Percentiles rank a stretch among this genome's conserved stretches.
Conservation (phyloP, 495 filamentous ascomycete genomes). For the Podospora sp. region DNA sequence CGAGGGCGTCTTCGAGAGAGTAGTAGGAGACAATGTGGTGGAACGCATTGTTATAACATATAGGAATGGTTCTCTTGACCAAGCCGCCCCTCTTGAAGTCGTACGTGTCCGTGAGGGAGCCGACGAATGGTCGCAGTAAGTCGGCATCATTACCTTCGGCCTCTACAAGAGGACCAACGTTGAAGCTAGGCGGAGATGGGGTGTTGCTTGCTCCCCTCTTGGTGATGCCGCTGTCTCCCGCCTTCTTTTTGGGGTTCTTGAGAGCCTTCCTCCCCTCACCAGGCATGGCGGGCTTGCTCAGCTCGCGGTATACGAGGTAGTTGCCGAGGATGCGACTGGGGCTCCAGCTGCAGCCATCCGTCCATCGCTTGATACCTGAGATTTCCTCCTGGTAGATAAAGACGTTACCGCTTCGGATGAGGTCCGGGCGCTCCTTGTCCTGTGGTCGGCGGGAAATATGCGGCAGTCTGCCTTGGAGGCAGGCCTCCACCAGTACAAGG, state of each 20-base stretch:
- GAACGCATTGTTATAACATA: too few relatives aligned
- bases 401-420: conserved; percentile 81
- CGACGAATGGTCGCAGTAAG: conserved; percentile 62
- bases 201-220: too few relatives aligned
- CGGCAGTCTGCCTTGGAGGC: conserved; percentile 65
- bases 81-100: conserved; percentile 82
- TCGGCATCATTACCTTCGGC: too few relatives aligned
- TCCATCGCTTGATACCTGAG: conserved; percentile 92
- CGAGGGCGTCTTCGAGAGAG: conserved; percentile 63
- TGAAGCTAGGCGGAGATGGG: too few relatives aligned
- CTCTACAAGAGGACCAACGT: too few relatives aligned
- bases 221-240: conserved; percentile 24
- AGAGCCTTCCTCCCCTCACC: conserved; percentile 88
- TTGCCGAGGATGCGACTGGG: conserved; percentile 87
- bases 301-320: conserved; percentile 86
- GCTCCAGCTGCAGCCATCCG: conserved; percentile 86
- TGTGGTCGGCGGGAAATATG: conserved; percentile 83
- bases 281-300: conserved; percentile 76
- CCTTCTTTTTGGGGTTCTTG: too few relatives aligned
- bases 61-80: conserved; percentile 95
- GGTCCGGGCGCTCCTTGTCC: conserved; percentile 67
- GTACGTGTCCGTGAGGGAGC: conserved; percentile 84
- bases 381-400: conserved; percentile 90
- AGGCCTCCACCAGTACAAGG: conserved; percentile 73
- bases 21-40: conserved; percentile 93